A percentile compares a stretch with the other conserved stretches of the same genome.
Conservation (phyloP, 2,329 filamentous ascomycete genomes). For the Thelonectria olida region DNA sequence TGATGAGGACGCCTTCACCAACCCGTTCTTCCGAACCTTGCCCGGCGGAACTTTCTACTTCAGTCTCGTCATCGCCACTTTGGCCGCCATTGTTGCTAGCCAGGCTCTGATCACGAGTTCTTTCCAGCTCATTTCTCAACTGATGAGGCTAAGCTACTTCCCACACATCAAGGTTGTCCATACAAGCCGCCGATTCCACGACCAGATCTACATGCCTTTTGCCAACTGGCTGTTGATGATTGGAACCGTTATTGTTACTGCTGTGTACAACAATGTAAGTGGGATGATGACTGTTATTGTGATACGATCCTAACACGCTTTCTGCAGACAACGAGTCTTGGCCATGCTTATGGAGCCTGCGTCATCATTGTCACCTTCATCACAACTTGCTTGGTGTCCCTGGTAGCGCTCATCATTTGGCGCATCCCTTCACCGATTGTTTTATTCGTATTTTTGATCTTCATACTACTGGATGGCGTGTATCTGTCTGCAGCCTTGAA, state of each 20-base stretch:
- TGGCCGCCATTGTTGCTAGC: constrained; percentile 78
- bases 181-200: constrained; percentile 75
- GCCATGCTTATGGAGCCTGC: constrained; percentile 81
- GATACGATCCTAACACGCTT: constrained; percentile 35
- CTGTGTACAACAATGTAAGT: constrained; percentile 74
- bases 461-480: constrained; percentile 73
- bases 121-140: constrained; percentile 75
- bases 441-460: constrained; percentile 67
- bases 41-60: constrained; percentile 75
- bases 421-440: constrained; percentile 68
- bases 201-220: constrained; percentile 79
- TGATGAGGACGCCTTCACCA: constrained; percentile 59
- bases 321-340: constrained; percentile 67
- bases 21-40: constrained; percentile 78
- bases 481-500: constrained; percentile 75
- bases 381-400: constrained; percentile 76
- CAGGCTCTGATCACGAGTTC: constrained; percentile 82
- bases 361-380: constrained; percentile 85
- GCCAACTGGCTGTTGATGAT: constrained; percentile 83
- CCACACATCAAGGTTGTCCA: constrained; percentile 80
- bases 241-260: constrained; percentile 77
- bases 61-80: constrained; percentile 72
- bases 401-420: constrained; percentile 80
- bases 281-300: neutral
- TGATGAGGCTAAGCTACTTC: constrained; percentile 77